Conservation (phyloP, 108 stramenopile genomes). For the Cyclotella kingstonii region DNA sequence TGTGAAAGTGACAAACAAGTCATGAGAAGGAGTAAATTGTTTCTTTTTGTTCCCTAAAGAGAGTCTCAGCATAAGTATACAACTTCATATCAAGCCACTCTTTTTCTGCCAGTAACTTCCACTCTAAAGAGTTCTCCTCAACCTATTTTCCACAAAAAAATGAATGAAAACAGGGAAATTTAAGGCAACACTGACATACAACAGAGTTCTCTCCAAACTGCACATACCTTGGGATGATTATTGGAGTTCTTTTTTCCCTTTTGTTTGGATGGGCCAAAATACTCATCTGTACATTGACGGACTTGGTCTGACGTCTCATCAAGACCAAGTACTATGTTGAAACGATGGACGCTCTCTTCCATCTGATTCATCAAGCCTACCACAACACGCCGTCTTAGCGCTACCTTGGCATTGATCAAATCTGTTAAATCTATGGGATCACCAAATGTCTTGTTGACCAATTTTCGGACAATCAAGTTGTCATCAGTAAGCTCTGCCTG, state of each 20-base stretch:
- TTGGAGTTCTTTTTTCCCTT: conserved; percentile 26
- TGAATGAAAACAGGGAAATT: too few species aligned
- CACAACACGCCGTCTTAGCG: conserved; percentile 42
- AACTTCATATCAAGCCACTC: conserved; percentile 41
- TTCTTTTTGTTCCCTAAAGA: conserved; percentile 42
- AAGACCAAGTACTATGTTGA: conserved; percentile 36
- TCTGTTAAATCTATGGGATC: conserved; percentile 14
- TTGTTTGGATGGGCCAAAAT: conserved; percentile 17
- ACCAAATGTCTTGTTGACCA: conserved; percentile 8
- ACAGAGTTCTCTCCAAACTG: neutral
- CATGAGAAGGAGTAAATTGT: conserved; percentile 23
- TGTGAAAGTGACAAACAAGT: too few species aligned
- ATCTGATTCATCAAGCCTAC: conserved; percentile 47
- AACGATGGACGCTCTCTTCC: conserved; percentile 43
- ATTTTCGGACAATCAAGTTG: conserved; percentile 21
- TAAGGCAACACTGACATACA: neutral
- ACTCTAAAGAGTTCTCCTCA: conserved; percentile 14
- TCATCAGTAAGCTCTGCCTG: conserved; percentile 8
- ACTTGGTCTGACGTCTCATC: conserved; percentile 16
- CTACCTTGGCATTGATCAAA: conserved; percentile 35
- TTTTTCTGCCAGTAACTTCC: conserved; percentile 29
- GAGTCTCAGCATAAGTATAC: conserved; percentile 31
- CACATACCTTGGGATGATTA: conserved; percentile 21
- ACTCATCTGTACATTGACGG: conserved; percentile 22
- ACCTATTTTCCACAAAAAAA: conserved; percentile 9